Conservation (phyloP, 1,284 basidiomycete species). For the Cystobasidium slooffiae region DNA sequence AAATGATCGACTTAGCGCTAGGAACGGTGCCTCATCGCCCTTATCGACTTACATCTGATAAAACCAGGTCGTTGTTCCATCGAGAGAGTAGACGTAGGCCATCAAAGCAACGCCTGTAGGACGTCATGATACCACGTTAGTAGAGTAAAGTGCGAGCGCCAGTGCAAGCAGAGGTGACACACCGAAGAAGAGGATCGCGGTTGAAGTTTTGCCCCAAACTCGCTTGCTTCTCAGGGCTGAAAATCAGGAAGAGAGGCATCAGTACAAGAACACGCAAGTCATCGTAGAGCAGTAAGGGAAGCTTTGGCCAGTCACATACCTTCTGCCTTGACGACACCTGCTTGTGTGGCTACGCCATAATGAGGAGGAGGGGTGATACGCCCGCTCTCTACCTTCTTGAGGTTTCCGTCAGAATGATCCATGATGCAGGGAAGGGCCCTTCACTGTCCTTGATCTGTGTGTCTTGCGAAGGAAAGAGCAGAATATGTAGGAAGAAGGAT, state of each 20-base stretch:
- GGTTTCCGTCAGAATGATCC: not conserved
- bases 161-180: constrained; percentile 16
- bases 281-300: not conserved
- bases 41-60: constrained; percentile 25
- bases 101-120: constrained; percentile 63
- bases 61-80: constrained; percentile 59
- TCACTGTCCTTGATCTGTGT: not conserved
- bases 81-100: constrained; percentile 76
- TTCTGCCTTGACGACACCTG: constrained; percentile 48
- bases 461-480: no score
- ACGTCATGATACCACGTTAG: not conserved
- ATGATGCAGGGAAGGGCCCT: not conserved
- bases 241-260: not conserved
- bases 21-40: not conserved
- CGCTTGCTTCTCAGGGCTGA: constrained; percentile 17
- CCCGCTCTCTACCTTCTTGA: constrained; percentile 7
- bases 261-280: not conserved
- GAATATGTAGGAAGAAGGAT: not conserved
- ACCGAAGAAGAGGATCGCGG: constrained; percentile 37
- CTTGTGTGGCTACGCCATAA: constrained; percentile 40
- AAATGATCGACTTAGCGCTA: constrained; percentile 5
- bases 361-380: constrained; percentile 18
- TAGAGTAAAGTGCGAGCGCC: not conserved
- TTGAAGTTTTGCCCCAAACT: constrained; percentile 47
- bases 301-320: constrained; percentile 2